Evolutionary conservation across 345 rosid genomes (phyloP).

Genomic region (Citrus glauca): DNA sequence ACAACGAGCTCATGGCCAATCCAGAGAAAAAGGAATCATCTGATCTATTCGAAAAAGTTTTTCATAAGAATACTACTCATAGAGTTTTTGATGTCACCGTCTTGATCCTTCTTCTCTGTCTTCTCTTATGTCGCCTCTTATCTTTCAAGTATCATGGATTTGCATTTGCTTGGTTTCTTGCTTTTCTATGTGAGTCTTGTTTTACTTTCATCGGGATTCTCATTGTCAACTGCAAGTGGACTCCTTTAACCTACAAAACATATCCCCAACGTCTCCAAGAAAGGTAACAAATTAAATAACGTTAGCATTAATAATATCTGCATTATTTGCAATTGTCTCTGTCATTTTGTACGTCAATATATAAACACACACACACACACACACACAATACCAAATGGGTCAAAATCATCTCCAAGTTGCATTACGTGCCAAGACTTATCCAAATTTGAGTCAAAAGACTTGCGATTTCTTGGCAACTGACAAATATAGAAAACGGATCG

Average conservation of each 20-base stretch:
- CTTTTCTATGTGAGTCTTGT: constrained; percentile 52
- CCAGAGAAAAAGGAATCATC: too few relatives aligned
- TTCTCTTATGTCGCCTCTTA: constrained; percentile 34
- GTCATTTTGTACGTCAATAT: too few relatives aligned
- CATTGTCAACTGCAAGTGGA: constrained; percentile 44
- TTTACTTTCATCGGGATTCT: constrained; percentile 56
- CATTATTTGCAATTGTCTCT: too few relatives aligned
- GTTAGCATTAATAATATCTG: background rate
- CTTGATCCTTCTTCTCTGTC: constrained; percentile 28
- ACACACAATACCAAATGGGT: too few relatives aligned
- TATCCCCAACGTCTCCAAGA: constrained; percentile 42
- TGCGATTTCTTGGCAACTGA: too few relatives aligned
- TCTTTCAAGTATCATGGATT: constrained; percentile 31
- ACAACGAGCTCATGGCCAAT: too few relatives aligned
- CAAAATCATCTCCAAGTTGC: too few relatives aligned
- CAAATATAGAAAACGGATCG: too few relatives aligned
- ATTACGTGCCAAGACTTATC: too few relatives aligned
- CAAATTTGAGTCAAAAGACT: too few relatives aligned
- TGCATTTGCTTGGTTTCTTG: constrained; percentile 41
- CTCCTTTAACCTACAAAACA: constrained; percentile 34
- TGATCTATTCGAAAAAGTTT: constrained; percentile 23
- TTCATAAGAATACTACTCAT: constrained; percentile 14
- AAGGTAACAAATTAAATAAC: constrained; percentile 16
- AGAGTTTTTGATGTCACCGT: constrained; percentile 30
- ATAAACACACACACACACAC: rapidly evolving